Evolutionary conservation across 1,284 basidiomycete genomes (phyloP), one percentile per base, ranked within the genome.

Genomic region (Hemileia vastatrix): DNA sequence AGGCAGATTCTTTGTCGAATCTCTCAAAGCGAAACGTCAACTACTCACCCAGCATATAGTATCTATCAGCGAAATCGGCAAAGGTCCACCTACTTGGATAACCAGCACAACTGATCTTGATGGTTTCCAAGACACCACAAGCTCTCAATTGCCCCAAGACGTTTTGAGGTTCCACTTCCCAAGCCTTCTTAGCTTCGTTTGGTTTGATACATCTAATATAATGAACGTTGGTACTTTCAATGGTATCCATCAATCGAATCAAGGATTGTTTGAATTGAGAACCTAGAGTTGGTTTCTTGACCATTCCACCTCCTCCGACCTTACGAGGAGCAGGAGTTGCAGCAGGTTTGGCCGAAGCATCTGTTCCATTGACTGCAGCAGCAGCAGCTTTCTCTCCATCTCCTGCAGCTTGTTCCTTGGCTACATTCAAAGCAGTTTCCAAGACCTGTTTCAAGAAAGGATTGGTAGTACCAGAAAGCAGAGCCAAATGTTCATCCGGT

Each of bases 171-270:
- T 75, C 71, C 36, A 73, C 70, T 45, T 70, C 71, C 72, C 72
- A 75, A 0, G 73, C 72, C 64, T 67, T 66, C 56, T 74, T 75
- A 52, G 66, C 67, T 57, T 74, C 73, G 67, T 75, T 75, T 54
- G 73, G 73, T 67, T 75, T 75, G 70, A 75, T 75, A 64, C 73
- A 75, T 18, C 73, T 72, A 50, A 75, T 75, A 63, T 75, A 75
- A 67, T 75, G 73, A 50, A 72, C 73, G 51, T 75, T 74, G 52
- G 73, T 75, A 57, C 66, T 69, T 64, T 74, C 70, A 65, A 75
- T 75, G 54, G 73, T 75, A 33, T 66, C 61, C 73, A 75, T 75
- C 45, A 75, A 67, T 43, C 68, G 68, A 57, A 73, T 67, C 19
- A 75, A 63, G 44, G 72, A 73, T 18, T 66, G 66, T 65, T 73